These are phyloP conservation scores for Rhinocladiella mackenziei DNA, from an alignment of 2,329 filamentous ascomycete species.

Conservation along the genomic window DNA sequence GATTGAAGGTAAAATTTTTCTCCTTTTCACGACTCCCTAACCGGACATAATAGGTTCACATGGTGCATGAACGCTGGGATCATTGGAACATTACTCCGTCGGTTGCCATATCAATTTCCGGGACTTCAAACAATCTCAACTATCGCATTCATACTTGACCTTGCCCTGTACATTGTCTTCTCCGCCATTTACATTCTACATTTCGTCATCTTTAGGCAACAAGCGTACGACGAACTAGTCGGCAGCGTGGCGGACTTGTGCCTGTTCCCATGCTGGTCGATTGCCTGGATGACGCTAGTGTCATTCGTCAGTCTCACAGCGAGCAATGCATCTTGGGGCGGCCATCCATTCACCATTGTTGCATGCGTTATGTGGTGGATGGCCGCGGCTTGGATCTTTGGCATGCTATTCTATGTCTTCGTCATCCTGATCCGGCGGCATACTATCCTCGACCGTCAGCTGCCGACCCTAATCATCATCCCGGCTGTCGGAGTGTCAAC, in stretches of 20 bases:
- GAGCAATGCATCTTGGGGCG: slow-evolving; percentile 48
- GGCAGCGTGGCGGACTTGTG: slow-evolving; percentile 36
- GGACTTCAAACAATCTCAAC: slow-evolving; percentile 37
- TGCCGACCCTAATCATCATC: slow-evolving; percentile 36
- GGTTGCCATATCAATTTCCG: slow-evolving; percentile 38
- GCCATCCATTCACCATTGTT: slow-evolving; percentile 31
- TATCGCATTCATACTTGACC: slow-evolving; percentile 40
- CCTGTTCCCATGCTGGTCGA: slow-evolving; percentile 39
- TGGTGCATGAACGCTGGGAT: slow-evolving; percentile 27
- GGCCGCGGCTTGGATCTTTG: slow-evolving; percentile 27
- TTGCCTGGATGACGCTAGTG: slow-evolving; percentile 32
- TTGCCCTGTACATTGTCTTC: slow-evolving; percentile 34
- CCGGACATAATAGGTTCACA: slow-evolving; percentile 19
- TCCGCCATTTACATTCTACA: slow-evolving; percentile 36
- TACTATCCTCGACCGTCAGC: slow-evolving; percentile 37
- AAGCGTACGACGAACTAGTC: slow-evolving; percentile 33
- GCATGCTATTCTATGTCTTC: slow-evolving; percentile 34
- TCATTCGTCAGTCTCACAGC: slow-evolving; percentile 46
- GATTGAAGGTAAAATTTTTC: background rate
- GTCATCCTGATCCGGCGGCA: slow-evolving; percentile 35
- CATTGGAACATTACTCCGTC: slow-evolving; percentile 25
- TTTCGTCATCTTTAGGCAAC: slow-evolving; percentile 33
- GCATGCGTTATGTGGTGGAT: slow-evolving; percentile 44
- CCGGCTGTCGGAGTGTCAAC: slow-evolving; percentile 25
- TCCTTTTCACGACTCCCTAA: background rate